Conservation (phyloP, 352 stramenopile species). For the Pythium aphanidermatum region DNA sequence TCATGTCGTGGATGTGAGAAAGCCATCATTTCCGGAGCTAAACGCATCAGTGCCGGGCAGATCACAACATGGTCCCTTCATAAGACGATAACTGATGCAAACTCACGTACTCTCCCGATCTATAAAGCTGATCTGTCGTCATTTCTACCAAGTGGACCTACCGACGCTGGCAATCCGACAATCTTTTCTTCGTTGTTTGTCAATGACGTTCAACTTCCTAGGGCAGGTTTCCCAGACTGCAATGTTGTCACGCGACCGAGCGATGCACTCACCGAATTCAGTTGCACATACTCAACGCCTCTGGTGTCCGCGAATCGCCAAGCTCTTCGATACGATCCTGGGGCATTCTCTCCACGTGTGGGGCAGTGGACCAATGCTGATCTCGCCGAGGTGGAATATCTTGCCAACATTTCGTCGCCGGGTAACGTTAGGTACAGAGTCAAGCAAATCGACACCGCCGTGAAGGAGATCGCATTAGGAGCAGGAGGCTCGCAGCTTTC, state of each 20-base stretch:
- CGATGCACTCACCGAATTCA: conserved; percentile 19
- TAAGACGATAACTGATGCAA: conserved; percentile 21
- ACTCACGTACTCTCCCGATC: conserved; percentile 19
- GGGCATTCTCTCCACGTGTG: conserved; percentile 36
- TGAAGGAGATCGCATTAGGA: conserved; percentile 24
- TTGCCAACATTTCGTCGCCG: conserved; percentile 20
- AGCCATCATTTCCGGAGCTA: conserved; percentile 45
- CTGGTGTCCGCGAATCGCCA: background rate
- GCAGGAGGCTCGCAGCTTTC: conserved; percentile 51
- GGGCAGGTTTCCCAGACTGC: conserved; percentile 57
- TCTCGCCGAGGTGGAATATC: conserved; percentile 27
- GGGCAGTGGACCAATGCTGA: conserved; percentile 30
- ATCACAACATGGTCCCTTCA: conserved; percentile 38
- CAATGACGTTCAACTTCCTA: conserved; percentile 34
- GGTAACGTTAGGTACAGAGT: conserved; percentile 44
- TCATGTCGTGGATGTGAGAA: conserved; percentile 62
- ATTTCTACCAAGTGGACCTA: conserved; percentile 24
- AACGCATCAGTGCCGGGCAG: conserved; percentile 21
- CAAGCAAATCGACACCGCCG: conserved; percentile 14
- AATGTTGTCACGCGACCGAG: conserved; percentile 6
- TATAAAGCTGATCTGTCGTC: conserved; percentile 45
- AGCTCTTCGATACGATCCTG: conserved; percentile 30
- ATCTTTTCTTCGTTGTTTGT: conserved; percentile 48
- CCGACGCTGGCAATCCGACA: conserved; percentile 19
- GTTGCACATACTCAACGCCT: conserved; percentile 28